Conservation (phyloP, 768 basidiomycete species). For the Bullera alba region DNA sequence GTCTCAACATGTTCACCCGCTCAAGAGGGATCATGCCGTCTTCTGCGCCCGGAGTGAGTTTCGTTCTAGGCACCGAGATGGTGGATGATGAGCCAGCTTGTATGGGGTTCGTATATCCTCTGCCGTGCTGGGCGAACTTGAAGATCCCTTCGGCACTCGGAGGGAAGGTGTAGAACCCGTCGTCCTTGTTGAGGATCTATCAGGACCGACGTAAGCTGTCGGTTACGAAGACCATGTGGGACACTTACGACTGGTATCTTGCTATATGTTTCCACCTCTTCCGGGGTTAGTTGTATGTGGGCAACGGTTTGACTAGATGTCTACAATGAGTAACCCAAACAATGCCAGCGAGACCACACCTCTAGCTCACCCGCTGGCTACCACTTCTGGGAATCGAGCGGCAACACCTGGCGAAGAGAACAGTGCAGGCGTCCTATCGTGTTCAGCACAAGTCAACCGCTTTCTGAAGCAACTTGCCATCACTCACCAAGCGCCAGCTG, state of each 20-base stretch:
- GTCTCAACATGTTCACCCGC: slow-evolving; percentile 53
- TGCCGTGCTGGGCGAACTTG: slow-evolving; percentile 70
- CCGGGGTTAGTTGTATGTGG: slow-evolving; percentile 63
- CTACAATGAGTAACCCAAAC: neutral
- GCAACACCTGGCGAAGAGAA: slow-evolving; percentile 56
- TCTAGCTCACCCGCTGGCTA: slow-evolving; percentile 67
- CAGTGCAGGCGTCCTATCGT: slow-evolving; percentile 72
- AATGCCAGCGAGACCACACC: neutral
- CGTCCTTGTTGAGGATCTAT: slow-evolving; percentile 63
- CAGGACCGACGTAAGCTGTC: neutral
- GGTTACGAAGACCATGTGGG: neutral
- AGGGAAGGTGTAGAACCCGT: slow-evolving; percentile 75
- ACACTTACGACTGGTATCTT: slow-evolving; percentile 46
- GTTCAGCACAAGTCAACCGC: neutral
- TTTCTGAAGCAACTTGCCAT: neutral
- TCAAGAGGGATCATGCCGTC: slow-evolving; percentile 62
- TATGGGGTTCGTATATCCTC: slow-evolving; percentile 57
- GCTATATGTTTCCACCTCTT: slow-evolving; percentile 61
- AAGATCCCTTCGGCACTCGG: slow-evolving; percentile 51
- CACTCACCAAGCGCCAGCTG: slow-evolving; percentile 38
- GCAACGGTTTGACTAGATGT: slow-evolving; percentile 78
- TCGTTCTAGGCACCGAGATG: slow-evolving; percentile 72
- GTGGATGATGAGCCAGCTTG: slow-evolving; percentile 4
- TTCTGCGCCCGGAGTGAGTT: slow-evolving; percentile 54
- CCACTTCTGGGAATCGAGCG: slow-evolving; percentile 50